Conservation (phyloP, 1,139 yeast genomes). For the Hemisphaericaspora lyxosophila region DNA sequence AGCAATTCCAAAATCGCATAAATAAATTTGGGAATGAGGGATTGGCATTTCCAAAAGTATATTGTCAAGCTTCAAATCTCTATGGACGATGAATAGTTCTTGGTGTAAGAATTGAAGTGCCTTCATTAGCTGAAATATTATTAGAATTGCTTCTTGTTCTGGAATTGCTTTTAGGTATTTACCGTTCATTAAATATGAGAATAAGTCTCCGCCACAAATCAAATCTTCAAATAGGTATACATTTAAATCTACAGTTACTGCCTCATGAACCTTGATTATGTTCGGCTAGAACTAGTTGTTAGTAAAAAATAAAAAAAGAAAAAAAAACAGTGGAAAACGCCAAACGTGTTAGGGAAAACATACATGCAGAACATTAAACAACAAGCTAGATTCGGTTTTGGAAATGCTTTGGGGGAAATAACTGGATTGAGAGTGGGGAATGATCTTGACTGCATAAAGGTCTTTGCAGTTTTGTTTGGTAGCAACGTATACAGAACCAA, state of each 20-base stretch:
- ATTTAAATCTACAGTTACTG: slow-evolving; percentile 34
- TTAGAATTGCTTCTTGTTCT: slow-evolving; percentile 54
- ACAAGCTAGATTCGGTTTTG: slow-evolving; percentile 42
- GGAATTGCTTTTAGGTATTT: slow-evolving; percentile 40
- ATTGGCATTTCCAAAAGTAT: slow-evolving; percentile 52
- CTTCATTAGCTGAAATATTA: slow-evolving; percentile 54
- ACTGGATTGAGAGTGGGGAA: slow-evolving; percentile 22
- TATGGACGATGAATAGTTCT: slow-evolving; percentile 18
- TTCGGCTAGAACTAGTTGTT: slow-evolving; percentile 39
- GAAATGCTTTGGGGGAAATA: slow-evolving; percentile 17
- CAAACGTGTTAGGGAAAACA: slow-evolving; percentile 14
- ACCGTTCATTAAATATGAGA: slow-evolving; percentile 55
- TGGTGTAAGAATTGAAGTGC: slow-evolving; percentile 56
- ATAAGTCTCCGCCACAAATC: slow-evolving; percentile 64
- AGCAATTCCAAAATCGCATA: slow-evolving; percentile 73
- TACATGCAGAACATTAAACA: slow-evolving; percentile 39
- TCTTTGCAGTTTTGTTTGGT: slow-evolving; percentile 15
- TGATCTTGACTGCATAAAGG: slow-evolving; percentile 54
- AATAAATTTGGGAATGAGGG: slow-evolving; percentile 49
- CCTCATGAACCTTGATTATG: slow-evolving; percentile 43
- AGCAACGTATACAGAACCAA: slow-evolving; percentile 51
- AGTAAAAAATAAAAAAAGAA: slow-evolving; percentile 15
- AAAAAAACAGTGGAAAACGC: slow-evolving; percentile 1
- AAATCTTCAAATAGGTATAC: slow-evolving; percentile 53
- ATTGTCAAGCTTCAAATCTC: slow-evolving; percentile 50